A percentile compares a stretch with the other conserved stretches of the same genome.
Conservation (phyloP, 2,329 filamentous ascomycete species). For the Cyphellophora europaea region DNA sequence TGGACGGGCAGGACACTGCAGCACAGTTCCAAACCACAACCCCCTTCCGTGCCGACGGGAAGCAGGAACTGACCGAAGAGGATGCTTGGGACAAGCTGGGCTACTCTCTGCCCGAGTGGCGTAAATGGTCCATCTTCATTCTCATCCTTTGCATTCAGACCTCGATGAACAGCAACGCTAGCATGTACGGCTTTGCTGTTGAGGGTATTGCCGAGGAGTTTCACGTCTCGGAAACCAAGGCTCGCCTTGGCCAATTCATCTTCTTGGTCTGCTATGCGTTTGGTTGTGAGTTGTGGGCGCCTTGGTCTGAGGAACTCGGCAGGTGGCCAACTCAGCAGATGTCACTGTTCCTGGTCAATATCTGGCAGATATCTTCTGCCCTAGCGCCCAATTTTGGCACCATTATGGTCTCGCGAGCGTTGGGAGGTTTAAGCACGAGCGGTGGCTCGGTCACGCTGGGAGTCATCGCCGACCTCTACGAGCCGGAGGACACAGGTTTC, state of each 20-base stretch:
- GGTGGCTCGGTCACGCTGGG: conserved; percentile 57
- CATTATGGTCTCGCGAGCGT: conserved; percentile 57
- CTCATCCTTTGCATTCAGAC: conserved; percentile 63
- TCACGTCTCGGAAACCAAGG: conserved; percentile 54
- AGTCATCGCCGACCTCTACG: conserved; percentile 56
- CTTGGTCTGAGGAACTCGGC: conserved; percentile 75
- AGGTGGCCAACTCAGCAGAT: conserved; percentile 65
- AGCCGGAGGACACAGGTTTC: conserved; percentile 40
- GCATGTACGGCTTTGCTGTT: conserved; percentile 60
- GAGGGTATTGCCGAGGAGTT: conserved; percentile 56
- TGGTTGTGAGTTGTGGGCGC: conserved; percentile 79
- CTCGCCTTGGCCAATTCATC: conserved; percentile 62
- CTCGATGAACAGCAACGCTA: conserved; percentile 71
- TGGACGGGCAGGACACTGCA: conserved; percentile 8
- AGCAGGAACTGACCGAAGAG: conserved; percentile 35
- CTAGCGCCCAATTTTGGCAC: conserved; percentile 62
- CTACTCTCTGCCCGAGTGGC: conserved; percentile 40
- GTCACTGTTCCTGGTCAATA: conserved; percentile 64
- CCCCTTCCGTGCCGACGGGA: conserved; percentile 20
- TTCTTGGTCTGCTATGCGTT: conserved; percentile 74
- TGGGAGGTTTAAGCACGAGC: conserved; percentile 54
- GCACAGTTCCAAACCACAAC: conserved; percentile 7
- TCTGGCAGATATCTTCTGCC: conserved; percentile 64
- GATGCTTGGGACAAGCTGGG: conserved; percentile 59
- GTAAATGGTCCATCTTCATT: conserved; percentile 22